Evolutionary conservation across 495 filamentous ascomycete species (phyloP).

Genomic region (Tuber brumale): DNA sequence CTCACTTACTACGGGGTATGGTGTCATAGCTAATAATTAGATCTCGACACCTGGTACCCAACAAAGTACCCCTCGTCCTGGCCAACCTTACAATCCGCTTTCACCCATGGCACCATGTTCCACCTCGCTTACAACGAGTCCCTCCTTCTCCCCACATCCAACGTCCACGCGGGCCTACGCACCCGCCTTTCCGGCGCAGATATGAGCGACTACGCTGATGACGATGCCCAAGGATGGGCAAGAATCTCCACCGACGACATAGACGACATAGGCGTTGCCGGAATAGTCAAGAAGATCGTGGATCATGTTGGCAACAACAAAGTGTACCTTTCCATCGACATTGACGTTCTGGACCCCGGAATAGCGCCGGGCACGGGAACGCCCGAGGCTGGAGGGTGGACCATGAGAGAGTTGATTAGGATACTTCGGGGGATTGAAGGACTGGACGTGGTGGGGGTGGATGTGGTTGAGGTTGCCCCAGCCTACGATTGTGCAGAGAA

Average conservation of each 20-base stretch:
- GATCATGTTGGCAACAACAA: constrained; percentile 54
- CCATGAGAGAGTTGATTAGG: constrained; percentile 62
- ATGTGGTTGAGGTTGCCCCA: constrained; percentile 80
- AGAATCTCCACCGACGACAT: constrained; percentile 64
- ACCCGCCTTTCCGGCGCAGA: constrained; percentile 62
- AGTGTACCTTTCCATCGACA: constrained; percentile 68
- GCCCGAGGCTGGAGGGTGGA: constrained; percentile 70
- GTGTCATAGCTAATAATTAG: constrained; percentile 2
- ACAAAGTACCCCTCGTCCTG: constrained; percentile 69
- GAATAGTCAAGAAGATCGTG: constrained; percentile 56
- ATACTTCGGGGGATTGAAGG: constrained; percentile 64
- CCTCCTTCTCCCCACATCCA: constrained; percentile 51
- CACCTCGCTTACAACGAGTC: constrained; percentile 72
- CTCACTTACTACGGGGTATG: not conserved
- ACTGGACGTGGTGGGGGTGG: constrained; percentile 65
- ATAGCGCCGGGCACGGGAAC: constrained; percentile 68
- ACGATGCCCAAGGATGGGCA: constrained; percentile 57
- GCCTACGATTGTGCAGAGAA: constrained; percentile 80
- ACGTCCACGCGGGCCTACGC: constrained; percentile 68
- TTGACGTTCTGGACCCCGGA: constrained; percentile 67
- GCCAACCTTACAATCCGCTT: constrained; percentile 60
- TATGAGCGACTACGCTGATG: constrained; percentile 62
- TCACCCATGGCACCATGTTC: constrained; percentile 83
- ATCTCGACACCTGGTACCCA: constrained; percentile 80
- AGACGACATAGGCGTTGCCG: constrained; percentile 58